Evolutionary conservation across 1,284 basidiomycete species (phyloP).

Genomic region (Polyporus tsugae): DNA sequence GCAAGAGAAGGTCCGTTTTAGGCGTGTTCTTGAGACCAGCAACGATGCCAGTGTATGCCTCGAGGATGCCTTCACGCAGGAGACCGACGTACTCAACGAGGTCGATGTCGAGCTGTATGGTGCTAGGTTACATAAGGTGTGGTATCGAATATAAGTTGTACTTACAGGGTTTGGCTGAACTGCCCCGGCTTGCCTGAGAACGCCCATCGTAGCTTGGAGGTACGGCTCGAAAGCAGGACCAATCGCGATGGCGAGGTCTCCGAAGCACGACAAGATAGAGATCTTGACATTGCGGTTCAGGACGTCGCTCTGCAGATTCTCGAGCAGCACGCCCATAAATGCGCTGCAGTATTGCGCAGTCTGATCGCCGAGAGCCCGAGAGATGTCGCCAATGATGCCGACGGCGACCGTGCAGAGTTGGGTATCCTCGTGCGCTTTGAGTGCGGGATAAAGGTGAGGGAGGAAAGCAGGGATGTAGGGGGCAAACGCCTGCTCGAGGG

Average conservation of each 20-base stretch:
- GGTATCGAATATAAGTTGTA: conserved; percentile 31
- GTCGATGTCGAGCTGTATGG: conserved; percentile 80
- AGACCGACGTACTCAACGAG: conserved; percentile 92
- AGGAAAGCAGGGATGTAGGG: conserved; percentile 93
- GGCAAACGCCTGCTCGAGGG: conserved; percentile 86
- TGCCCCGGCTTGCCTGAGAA: conserved; percentile 90
- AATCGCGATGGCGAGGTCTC: conserved; percentile 95
- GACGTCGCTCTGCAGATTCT: conserved; percentile 92
- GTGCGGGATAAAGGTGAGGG: conserved; percentile 89
- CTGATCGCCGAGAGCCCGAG: conserved; percentile 89
- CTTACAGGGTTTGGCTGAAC: conserved; percentile 87
- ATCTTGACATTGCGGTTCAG: conserved; percentile 97
- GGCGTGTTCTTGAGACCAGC: conserved; percentile 89
- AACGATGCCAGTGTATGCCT: conserved; percentile 96
- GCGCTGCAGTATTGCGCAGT: conserved; percentile 84
- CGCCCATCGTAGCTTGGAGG: conserved; percentile 89
- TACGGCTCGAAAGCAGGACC: conserved; percentile 90
- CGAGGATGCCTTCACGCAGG: conserved; percentile 94
- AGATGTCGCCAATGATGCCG: conserved; percentile 95
- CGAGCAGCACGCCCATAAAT: conserved; percentile 92
- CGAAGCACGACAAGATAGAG: conserved; percentile 93
- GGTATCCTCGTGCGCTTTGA: conserved; percentile 94
- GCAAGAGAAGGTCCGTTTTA: conserved; percentile 74
- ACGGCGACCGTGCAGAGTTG: conserved; percentile 96
- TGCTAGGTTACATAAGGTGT: conserved; percentile 3